Evolutionary conservation across 352 stramenopile genomes (phyloP), one percentile per base, ranked within the genome.

Genomic region (Phytophthora brassicae): DNA sequence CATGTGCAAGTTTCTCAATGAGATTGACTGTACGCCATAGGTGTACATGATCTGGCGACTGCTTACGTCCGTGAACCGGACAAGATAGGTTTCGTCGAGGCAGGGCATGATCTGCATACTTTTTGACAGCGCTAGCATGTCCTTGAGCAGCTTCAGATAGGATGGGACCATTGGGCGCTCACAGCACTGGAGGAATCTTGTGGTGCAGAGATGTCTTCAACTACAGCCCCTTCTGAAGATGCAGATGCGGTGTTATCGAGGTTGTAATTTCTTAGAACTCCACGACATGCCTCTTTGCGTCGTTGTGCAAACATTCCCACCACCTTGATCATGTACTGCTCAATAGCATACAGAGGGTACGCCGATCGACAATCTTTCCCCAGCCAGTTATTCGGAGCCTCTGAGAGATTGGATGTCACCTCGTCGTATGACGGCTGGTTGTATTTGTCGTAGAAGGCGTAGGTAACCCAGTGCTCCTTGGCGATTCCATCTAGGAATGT

Each of bases 321-420:
- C 26, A 43, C 39, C 19, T 59, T 59, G 4, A 52, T 29, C 12
- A 52, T 29, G 31, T 60, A 60, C 23, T 60, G 26, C 42, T 60
- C 28, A 43, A 52, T 52, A 0, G 31, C 33, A 4, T 56, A 13
- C 31, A 56, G 12, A 2, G 48, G 48, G 4, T 56, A 56, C 2
- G 33, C n/a, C 2, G 48, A 17, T 0, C 48, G 48, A 17, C 17
- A 29, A 5, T 41, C 39, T 39, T 60, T 53, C n/a, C 53, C 42
- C 0, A 53, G 13, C 42, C 11, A 60, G 1, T 60, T 24, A 19
- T 60, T 53, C 3, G 53, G 29, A 1, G 41, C 17, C 6, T 52
- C 53, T 13, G 28, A 53, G 11, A 46, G 9, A 24, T 52, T 52
- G 28, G 51, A 53, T 4, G 42, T 52, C 12, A 60, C 42, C 8